Conservation (phyloP, 2,329 filamentous ascomycete genomes). For the Fusarium palustre region DNA sequence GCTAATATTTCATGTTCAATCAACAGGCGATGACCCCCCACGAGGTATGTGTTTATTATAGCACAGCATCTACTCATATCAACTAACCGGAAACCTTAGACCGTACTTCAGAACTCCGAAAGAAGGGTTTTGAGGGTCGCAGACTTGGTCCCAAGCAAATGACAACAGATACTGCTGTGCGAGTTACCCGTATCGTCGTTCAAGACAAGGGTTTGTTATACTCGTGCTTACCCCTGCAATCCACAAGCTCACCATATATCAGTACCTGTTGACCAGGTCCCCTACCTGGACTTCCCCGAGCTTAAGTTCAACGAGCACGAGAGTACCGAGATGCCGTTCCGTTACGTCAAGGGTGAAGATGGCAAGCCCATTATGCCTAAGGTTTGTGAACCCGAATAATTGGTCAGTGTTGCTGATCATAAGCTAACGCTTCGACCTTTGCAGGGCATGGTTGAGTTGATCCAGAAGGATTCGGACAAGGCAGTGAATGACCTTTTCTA, state of each 20-base stretch:
- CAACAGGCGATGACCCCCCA: slow-evolving; percentile 87
- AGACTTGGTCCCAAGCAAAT: slow-evolving; percentile 93
- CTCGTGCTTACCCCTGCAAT: background rate
- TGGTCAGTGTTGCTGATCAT: background rate
- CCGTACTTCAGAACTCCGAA: slow-evolving; percentile 92
- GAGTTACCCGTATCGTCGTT: slow-evolving; percentile 90
- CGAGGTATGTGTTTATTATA: slow-evolving; percentile 70
- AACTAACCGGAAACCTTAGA: slow-evolving; percentile 64
- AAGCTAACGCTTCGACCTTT: slow-evolving; percentile 38
- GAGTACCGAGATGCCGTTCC: slow-evolving; percentile 97
- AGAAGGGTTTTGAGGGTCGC: slow-evolving; percentile 90
- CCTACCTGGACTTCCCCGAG: slow-evolving; percentile 89
- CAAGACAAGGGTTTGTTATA: slow-evolving; percentile 78
- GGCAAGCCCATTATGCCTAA: slow-evolving; percentile 91
- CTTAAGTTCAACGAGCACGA: slow-evolving; percentile 91
- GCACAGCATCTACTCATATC: slow-evolving; percentile 8
- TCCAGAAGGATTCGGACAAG: slow-evolving; percentile 94
- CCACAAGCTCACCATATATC: slow-evolving; percentile 26
- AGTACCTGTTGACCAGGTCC: slow-evolving; percentile 83
- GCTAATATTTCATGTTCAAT: slow-evolving; percentile 33
- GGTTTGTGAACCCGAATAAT: slow-evolving; percentile 59
- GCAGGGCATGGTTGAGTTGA: slow-evolving; percentile 93
- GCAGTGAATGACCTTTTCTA: slow-evolving; percentile 86
- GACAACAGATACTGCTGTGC: slow-evolving; percentile 97
- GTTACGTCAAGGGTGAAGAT: slow-evolving; percentile 83